These are phyloP conservation scores for Drechslera avenae DNA, from an alignment of 2,329 filamentous ascomycete species.

Conservation along the genomic window DNA sequence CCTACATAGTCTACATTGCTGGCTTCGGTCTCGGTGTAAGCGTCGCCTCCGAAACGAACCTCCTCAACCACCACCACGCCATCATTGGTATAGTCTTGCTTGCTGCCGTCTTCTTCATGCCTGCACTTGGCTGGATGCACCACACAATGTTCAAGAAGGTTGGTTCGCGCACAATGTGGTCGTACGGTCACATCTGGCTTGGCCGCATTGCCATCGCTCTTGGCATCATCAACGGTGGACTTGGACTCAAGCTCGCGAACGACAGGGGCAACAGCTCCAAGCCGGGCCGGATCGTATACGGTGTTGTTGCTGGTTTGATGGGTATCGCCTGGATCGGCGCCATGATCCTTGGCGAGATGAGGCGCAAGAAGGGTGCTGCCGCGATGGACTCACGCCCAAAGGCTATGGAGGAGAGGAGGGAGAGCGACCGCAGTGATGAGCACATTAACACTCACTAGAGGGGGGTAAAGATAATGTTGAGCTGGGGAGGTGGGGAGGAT, in stretches of 20 bases:
- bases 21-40: slow-evolving; percentile 59
- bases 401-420: slow-evolving; percentile 10
- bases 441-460: neutral
- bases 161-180: slow-evolving; percentile 53
- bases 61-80: slow-evolving; percentile 53
- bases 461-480: too few relatives aligned
- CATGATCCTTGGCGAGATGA: slow-evolving; percentile 35
- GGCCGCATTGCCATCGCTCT: slow-evolving; percentile 58
- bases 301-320: slow-evolving; percentile 56
- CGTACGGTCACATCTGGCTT: slow-evolving; percentile 60
- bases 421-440: slow-evolving; percentile 4
- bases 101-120: slow-evolving; percentile 59
- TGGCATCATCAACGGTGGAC: slow-evolving; percentile 63
- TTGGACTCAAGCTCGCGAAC: slow-evolving; percentile 57
- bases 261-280: slow-evolving; percentile 40
- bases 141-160: slow-evolving; percentile 58
- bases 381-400: slow-evolving; percentile 22
- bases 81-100: slow-evolving; percentile 62
- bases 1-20: slow-evolving; percentile 54
- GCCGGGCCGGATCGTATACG: slow-evolving; percentile 53
- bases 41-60: slow-evolving; percentile 49
- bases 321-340: slow-evolving; percentile 45
- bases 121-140: slow-evolving; percentile 58
- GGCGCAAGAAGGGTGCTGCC: slow-evolving; percentile 18
- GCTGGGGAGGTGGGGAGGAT: too few relatives aligned